Base-by-base conservation (phyloP, 805 yeast species). In the Cyberlindnera japonica region DNA sequence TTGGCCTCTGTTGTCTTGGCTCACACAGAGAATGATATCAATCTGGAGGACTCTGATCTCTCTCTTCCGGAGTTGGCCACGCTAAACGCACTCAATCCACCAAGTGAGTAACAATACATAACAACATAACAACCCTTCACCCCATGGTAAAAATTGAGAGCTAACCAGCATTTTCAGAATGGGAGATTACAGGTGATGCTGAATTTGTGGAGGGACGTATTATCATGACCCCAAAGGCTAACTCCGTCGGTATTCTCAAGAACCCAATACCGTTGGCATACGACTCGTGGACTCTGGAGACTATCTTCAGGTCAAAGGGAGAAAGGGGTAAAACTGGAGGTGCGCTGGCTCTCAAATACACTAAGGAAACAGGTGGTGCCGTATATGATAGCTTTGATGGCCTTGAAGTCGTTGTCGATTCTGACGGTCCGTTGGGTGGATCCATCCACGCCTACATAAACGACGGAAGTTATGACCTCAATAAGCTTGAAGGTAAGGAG, bases 341-440 rank as follows among this genome's bases (percentile, higher is more conserved):
- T 51, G 87, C 87, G 0, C 52, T 81, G 18, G 65, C 83, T 1
- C 60, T 83, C 34, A 40, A 43, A 28, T 45, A 67, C 25, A 54
- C 58, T 12, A 37, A 49, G 10, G 45, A 47, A 4, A 5, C 38
- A 9, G 67, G 65, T 41, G 64, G 64, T 13, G 41, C 61, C 67
- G 41, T 79, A 62, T 52, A 76, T 75, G 86, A 87, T 0, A 54
- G 57, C 11, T 84, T 66, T 50, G 81, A 78, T 50, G 95, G 95
- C 17, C 63, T 84, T 36, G 82, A 80, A 44, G 57, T 84, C 8
- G 58, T 77, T 33, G 59, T 82, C 34, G 84, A 81, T 54, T 69
- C 71, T 31, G 65, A 71, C 38, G 70, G 73, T 16, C 57, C 57
- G 5, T 61, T 71, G 15, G 72, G 77, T 4, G 63, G 74, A 3